Evolutionary conservation across 805 yeast species (phyloP).

Genomic region (Ogataea pignaliae): DNA sequence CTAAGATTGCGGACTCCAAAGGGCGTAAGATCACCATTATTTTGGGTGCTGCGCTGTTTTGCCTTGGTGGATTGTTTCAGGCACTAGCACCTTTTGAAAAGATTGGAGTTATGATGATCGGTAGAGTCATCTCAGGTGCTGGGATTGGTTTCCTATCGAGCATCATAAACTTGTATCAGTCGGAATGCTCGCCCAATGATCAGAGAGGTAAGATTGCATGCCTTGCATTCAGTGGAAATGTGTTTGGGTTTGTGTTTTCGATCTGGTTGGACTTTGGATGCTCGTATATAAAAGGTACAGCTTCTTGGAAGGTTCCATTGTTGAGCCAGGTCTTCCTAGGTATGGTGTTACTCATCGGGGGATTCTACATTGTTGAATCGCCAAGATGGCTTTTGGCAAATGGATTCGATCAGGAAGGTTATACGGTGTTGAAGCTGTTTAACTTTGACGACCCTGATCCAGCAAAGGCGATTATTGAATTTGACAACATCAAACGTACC

Average conservation of each 20-base stretch:
- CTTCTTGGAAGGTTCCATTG: conserved; percentile 78
- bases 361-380: conserved; percentile 75
- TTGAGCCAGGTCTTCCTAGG: conserved; percentile 74
- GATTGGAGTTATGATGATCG: conserved; percentile 57
- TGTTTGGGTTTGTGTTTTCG: conserved; percentile 73
- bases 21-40: conserved; percentile 79
- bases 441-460: conserved; percentile 25
- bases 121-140: conserved; percentile 75
- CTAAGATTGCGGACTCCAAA: conserved; percentile 65
- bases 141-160: conserved; percentile 84
- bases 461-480: conserved; percentile 34
- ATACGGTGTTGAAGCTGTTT: conserved; percentile 32
- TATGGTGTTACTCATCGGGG: conserved; percentile 58
- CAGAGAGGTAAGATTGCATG: conserved; percentile 83
- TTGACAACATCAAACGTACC: conserved; percentile 39
- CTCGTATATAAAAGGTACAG: conserved; percentile 54
- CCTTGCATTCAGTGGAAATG: conserved; percentile 84
- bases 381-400: conserved; percentile 85
- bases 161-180: conserved; percentile 82
- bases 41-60: conserved; percentile 69
- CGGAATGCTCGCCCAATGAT: conserved; percentile 84
- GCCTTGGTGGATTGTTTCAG: conserved; percentile 72
- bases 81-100: conserved; percentile 41
- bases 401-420: conserved; percentile 58
- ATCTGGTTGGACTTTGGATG: conserved; percentile 86